Conservation (phyloP, 2,329 filamentous ascomycete species). For the Madurella fahalii region DNA sequence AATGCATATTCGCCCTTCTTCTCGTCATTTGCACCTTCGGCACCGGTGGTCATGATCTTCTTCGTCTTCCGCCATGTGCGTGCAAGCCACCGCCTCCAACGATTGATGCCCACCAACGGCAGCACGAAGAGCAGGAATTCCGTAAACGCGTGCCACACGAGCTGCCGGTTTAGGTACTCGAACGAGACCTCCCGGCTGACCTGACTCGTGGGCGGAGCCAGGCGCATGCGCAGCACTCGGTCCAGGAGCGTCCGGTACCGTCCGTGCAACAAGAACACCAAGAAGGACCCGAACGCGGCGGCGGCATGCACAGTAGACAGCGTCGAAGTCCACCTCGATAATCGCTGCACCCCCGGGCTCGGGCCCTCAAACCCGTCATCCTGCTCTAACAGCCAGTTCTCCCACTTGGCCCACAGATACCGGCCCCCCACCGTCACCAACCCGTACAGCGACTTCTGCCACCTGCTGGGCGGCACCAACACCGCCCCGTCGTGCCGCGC, state of each 20-base stretch:
- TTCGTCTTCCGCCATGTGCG: conserved; percentile 81
- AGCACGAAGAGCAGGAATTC: conserved; percentile 96
- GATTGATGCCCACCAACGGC: conserved; percentile 90
- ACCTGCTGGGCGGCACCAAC: conserved; percentile 65
- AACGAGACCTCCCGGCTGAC: conserved; percentile 91
- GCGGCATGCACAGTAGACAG: conserved; percentile 72
- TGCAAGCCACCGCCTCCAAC: conserved; percentile 87
- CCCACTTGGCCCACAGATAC: conserved; percentile 91
- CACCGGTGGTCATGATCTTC: conserved; percentile 53
- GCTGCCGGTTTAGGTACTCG: conserved; percentile 93
- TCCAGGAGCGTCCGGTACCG: conserved; percentile 89
- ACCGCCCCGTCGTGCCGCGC: conserved; percentile 63
- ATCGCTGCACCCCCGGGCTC: conserved; percentile 45
- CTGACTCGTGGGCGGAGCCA: conserved; percentile 80
- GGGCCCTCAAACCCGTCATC: conserved; percentile 70
- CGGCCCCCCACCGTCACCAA: conserved; percentile 79
- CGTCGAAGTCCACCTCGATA: conserved; percentile 67
- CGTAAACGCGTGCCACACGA: conserved; percentile 99
- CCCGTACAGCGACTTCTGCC: conserved; percentile 83
- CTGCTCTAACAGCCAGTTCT: conserved; percentile 73
- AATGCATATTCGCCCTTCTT: conserved; percentile 74
- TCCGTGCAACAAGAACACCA: conserved; percentile 87
- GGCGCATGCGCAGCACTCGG: conserved; percentile 74
- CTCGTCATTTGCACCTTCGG: conserved; percentile 32
- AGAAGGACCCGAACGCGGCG: conserved; percentile 78